Evolutionary conservation across 768 basidiomycete species (phyloP).

Genomic region (Xanthoconium purpureum): DNA sequence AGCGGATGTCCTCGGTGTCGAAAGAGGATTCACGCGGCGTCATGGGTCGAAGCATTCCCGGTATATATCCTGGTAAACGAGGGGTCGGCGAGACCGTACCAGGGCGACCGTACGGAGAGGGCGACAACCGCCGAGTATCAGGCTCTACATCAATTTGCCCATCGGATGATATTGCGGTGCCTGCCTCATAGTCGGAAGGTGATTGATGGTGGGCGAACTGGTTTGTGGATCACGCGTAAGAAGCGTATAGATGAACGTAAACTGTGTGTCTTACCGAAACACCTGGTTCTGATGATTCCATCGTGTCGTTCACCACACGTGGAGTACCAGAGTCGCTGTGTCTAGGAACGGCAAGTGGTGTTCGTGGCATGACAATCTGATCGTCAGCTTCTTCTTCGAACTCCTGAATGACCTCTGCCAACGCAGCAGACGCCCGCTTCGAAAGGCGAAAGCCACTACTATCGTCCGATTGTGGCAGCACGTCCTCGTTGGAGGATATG

Average conservation of each 20-base stretch:
- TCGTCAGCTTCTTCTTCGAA: conserved; percentile 78
- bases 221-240: conserved; percentile 18
- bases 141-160: conserved; percentile 46
- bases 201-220: conserved; percentile 31
- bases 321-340: conserved; percentile 27
- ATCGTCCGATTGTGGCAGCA: conserved; percentile 18
- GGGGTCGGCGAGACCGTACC: conserved; percentile 48
- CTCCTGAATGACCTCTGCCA: conserved; percentile 74
- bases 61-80: conserved; percentile 77
- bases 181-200: conserved; percentile 51
- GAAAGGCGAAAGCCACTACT: conserved; percentile 31
- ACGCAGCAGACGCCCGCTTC: conserved; percentile 64
- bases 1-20: conserved; percentile 72
- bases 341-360: conserved; percentile 46
- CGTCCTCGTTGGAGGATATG: conserved; percentile 34
- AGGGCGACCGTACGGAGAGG: conserved; percentile 53
- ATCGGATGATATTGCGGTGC: conserved; percentile 70
- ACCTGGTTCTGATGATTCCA: conserved; percentile 17
- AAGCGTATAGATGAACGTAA: conserved; percentile 9
- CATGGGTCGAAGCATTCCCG: conserved; percentile 89
- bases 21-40: conserved; percentile 70
- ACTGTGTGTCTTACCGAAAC: conserved; percentile 23
- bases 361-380: conserved; percentile 72
- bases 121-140: conserved; percentile 55
- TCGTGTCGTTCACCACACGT: conserved; percentile 18